phyloP scores from a whole-genome alignment of 306 rosid species.

The Gastrolobium bilobum region DNA sequence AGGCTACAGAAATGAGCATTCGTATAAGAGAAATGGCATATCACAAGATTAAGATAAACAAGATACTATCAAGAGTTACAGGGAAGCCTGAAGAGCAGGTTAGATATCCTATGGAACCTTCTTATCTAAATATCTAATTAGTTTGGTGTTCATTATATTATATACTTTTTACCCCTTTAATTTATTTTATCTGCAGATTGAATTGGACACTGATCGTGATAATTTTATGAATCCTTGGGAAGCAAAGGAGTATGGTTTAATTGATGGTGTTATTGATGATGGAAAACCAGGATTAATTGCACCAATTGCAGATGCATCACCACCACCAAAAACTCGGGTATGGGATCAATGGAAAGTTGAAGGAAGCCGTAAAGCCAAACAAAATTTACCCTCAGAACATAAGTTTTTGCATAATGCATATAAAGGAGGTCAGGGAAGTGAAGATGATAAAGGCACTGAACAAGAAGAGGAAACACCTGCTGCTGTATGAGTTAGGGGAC shows the following conservation, averaged over 20 bases:
- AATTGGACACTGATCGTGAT: slow-evolving; percentile 84
- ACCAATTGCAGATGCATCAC: slow-evolving; percentile 68
- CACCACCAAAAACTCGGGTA: slow-evolving; percentile 80
- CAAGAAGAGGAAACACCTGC: slow-evolving; percentile 63
- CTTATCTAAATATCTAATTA: not conserved
- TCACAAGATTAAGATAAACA: slow-evolving; percentile 88
- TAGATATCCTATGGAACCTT: slow-evolving; percentile 35
- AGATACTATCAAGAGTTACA: slow-evolving; percentile 84
- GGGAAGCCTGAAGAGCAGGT: slow-evolving; percentile 87
- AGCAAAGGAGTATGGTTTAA: slow-evolving; percentile 91
- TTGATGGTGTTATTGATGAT: slow-evolving; percentile 87
- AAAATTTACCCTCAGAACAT: slow-evolving; percentile 78
- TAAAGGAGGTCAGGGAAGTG: slow-evolving; percentile 49
- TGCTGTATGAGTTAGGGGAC: slow-evolving; percentile 59
- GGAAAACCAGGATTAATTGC: slow-evolving; percentile 96
- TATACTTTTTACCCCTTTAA: not conserved
- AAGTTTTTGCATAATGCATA: slow-evolving; percentile 57
- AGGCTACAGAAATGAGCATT: slow-evolving; percentile 84
- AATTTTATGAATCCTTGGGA: slow-evolving; percentile 95
- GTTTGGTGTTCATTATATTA: not conserved
- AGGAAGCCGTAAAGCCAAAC: slow-evolving; percentile 64
- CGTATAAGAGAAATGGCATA: slow-evolving; percentile 88
- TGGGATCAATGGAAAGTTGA: slow-evolving; percentile 72
- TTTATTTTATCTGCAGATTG: slow-evolving; percentile 66
- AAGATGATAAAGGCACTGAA: slow-evolving; percentile 55